phyloP scores from a whole-genome alignment of 1,284 basidiomycete genomes.

The Malassezia nana region DNA sequence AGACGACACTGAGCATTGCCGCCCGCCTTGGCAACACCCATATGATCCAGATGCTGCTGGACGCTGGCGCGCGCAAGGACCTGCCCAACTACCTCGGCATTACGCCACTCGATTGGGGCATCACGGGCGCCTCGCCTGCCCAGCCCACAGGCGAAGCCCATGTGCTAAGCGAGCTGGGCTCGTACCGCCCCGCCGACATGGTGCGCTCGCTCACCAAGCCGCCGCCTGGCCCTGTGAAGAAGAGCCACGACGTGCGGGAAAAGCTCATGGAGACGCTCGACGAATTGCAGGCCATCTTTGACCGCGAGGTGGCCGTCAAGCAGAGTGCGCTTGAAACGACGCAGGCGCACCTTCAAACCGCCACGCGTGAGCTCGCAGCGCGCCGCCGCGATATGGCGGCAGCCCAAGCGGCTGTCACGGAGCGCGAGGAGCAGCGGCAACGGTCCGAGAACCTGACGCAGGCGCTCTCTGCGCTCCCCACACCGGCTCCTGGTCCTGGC shows the following conservation, averaged over 20 bases:
- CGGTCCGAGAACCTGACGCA: constrained; percentile 26
- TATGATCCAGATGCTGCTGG: constrained; percentile 74
- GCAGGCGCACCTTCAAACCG: constrained; percentile 73
- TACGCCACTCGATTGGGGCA: constrained; percentile 75
- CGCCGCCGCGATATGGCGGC: constrained; percentile 57
- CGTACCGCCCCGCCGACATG: constrained; percentile 55
- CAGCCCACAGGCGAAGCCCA: constrained; percentile 14
- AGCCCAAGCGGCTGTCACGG: constrained; percentile 30
- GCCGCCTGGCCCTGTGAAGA: constrained; percentile 59
- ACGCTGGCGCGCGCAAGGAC: constrained; percentile 83
- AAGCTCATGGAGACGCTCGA: constrained; percentile 34
- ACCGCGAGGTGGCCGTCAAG: constrained; percentile 71
- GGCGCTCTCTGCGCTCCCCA: constrained; percentile 42
- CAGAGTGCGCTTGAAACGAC: constrained; percentile 74
- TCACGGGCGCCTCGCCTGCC: constrained; percentile 22
- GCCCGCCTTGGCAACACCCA: constrained; percentile 84
- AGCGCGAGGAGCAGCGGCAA: constrained; percentile 34
- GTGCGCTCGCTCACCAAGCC: constrained; percentile 50
- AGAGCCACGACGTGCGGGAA: constrained; percentile 77
- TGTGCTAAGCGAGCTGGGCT: constrained; percentile 25
- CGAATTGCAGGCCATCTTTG: constrained; percentile 81
- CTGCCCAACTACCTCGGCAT: constrained; percentile 89
- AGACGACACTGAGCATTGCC: constrained; percentile 89
- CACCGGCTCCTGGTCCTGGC: background rate
- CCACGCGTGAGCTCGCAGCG: constrained; percentile 78